Evolutionary conservation across 768 basidiomycete genomes (phyloP).

Genomic region (Agaricus blazei): DNA sequence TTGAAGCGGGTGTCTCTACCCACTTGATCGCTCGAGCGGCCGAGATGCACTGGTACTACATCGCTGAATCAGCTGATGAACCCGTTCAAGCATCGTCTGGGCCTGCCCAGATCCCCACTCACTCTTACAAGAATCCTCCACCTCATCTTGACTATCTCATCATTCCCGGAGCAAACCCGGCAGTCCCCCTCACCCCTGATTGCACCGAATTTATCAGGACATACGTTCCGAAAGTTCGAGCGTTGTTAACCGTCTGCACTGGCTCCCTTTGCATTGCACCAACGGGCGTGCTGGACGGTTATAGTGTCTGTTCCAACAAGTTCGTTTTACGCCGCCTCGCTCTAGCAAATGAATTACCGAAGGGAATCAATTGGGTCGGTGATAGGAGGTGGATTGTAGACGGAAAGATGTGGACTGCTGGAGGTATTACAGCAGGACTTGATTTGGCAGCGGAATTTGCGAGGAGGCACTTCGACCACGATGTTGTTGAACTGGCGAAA

Average conservation of each 20-base stretch:
- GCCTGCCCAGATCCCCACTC: slow-evolving; percentile 14
- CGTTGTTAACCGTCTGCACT: slow-evolving; percentile 20
- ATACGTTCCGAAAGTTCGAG: slow-evolving; percentile 14
- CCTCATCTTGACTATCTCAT: slow-evolving; percentile 19
- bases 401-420: slow-evolving; percentile 23
- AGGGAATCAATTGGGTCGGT: slow-evolving; percentile 23
- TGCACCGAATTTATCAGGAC: slow-evolving; percentile 15
- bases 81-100: slow-evolving; percentile 16
- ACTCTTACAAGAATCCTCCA: slow-evolving; percentile 17
- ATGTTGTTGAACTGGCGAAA: slow-evolving; percentile 16
- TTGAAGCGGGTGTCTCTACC: background rate
- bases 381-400: slow-evolving; percentile 23
- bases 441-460: slow-evolving; percentile 24
- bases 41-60: slow-evolving; percentile 20
- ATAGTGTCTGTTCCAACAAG: slow-evolving; percentile 20
- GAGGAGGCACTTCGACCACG: slow-evolving; percentile 18
- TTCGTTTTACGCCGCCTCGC: slow-evolving; percentile 8
- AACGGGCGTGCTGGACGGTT: slow-evolving; percentile 21
- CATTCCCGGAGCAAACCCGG: slow-evolving; percentile 20
- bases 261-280: slow-evolving; percentile 18
- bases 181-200: slow-evolving; percentile 7
- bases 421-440: slow-evolving; percentile 21
- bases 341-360: slow-evolving; percentile 11
- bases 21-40: slow-evolving; percentile 16
- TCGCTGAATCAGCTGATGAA: slow-evolving; percentile 12